Evolutionary conservation across 331 rosid species (phyloP).

Genomic region (Prunus yedoensis): DNA sequence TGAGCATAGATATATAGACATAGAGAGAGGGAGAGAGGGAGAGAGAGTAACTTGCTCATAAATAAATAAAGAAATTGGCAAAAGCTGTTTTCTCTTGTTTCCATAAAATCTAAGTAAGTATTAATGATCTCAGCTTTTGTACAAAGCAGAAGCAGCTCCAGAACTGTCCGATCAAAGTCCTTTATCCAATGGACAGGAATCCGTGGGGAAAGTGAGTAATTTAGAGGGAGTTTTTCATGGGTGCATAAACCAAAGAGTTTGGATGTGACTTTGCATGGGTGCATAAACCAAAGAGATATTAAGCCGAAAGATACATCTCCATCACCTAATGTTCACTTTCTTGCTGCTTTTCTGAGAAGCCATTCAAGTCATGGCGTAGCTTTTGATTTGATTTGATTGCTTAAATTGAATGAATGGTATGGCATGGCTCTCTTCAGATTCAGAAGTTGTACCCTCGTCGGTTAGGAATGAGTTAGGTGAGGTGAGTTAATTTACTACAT

Average conservation of each 20-base stretch:
- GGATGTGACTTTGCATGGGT: conserved; percentile 56
- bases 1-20: conserved; percentile 24
- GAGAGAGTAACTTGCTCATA: not conserved
- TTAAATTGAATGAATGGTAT: conserved; percentile 20
- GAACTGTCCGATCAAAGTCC: conserved; percentile 31
- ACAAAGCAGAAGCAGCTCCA: conserved; percentile 22
- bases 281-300: conserved; percentile 44
- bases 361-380: conserved; percentile 25
- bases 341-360: conserved; percentile 23
- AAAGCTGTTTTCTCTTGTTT: not conserved
- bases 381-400: not conserved
- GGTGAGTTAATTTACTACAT: conserved; percentile 36
- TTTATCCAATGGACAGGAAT: conserved; percentile 4
- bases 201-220: conserved; percentile 15
- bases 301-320: conserved; percentile 30
- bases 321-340: conserved; percentile 22
- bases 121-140: conserved; percentile 34
- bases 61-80: not conserved
- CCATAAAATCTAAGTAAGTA: not conserved
- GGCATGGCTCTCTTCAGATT: conserved; percentile 3
- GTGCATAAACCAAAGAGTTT: conserved; percentile 18
- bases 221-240: conserved; percentile 22
- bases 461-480: conserved; percentile 47
- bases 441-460: conserved; percentile 10
- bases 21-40: not conserved